These are phyloP conservation scores for Xylariaceae sp. DNA, from an alignment of 2,329 filamentous ascomycete species.

Conservation along the genomic window DNA sequence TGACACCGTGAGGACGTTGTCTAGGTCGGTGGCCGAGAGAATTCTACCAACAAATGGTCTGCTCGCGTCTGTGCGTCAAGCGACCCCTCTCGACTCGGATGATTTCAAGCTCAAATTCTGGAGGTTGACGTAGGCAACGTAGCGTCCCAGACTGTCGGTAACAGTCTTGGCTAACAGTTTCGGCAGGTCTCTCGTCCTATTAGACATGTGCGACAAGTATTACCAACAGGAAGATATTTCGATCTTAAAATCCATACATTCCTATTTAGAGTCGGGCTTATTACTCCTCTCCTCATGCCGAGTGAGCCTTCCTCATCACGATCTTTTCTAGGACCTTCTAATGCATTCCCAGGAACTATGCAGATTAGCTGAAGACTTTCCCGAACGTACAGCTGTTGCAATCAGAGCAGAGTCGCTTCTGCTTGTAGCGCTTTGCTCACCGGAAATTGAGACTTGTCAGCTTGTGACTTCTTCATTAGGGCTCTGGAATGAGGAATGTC, in stretches of 20 bases:
- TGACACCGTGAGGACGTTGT: constrained; percentile 55
- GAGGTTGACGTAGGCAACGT: constrained; percentile 55
- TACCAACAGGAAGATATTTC: constrained; percentile 51
- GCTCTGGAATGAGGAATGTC: constrained; percentile 67
- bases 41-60: constrained; percentile 52
- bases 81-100: constrained; percentile 46
- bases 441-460: constrained; percentile 70
- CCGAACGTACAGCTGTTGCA: constrained; percentile 59
- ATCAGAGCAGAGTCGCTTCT: constrained; percentile 68
- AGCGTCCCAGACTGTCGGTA: constrained; percentile 23
- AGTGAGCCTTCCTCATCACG: constrained; percentile 41
- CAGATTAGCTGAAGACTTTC: constrained; percentile 59
- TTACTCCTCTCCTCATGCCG: constrained; percentile 58
- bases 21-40: constrained; percentile 54
- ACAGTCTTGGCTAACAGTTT: constrained; percentile 24
- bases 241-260: constrained; percentile 56
- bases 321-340: constrained; percentile 11
- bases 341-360: constrained; percentile 57
- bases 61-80: constrained; percentile 45
- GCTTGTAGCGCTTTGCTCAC: constrained; percentile 68
- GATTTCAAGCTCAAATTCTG: constrained; percentile 56
- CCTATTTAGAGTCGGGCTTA: constrained; percentile 63
- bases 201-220: constrained; percentile 57
- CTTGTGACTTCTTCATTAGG: constrained; percentile 68
- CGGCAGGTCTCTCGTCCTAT: constrained; percentile 52